These are phyloP conservation scores for Wallemia mellicola DNA, from an alignment of 1,284 basidiomycete species.

Conservation along the genomic window DNA sequence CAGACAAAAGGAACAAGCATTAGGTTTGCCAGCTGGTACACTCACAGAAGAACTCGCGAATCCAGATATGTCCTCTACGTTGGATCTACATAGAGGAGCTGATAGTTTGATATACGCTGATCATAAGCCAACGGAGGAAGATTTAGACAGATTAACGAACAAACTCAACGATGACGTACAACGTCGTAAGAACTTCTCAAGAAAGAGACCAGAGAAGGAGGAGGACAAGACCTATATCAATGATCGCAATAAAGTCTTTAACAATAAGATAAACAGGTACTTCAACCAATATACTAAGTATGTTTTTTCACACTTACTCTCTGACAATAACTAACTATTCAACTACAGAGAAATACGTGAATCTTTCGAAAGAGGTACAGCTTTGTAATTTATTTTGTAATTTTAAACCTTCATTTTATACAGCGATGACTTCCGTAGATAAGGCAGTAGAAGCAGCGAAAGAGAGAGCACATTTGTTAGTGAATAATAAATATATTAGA, in stretches of 20 bases:
- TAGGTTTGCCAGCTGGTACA: constrained; percentile 37
- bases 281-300: constrained; percentile 89
- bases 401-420: background rate
- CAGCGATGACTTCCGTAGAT: background rate
- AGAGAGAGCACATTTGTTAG: background rate
- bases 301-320: too few relatives aligned
- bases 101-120: constrained; percentile 76
- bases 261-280: constrained; percentile 94
- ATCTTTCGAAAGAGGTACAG: constrained; percentile 83
- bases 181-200: constrained; percentile 15
- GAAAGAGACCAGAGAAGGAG: constrained; percentile 65
- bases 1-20: constrained; percentile 49
- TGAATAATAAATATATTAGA: background rate
- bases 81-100: constrained; percentile 60
- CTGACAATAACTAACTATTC: too few relatives aligned
- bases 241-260: constrained; percentile 91
- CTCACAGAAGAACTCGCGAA: constrained; percentile 19
- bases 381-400: constrained; percentile 23
- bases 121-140: constrained; percentile 73
- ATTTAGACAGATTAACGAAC: constrained; percentile 63
- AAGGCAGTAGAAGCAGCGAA: background rate
- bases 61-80: constrained; percentile 21
- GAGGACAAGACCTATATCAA: constrained; percentile 90
- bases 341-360: constrained; percentile 32
- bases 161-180: constrained; percentile 64